Evolutionary conservation across 495 filamentous ascomycete genomes (phyloP).

Genomic region (Xylaria venustula): DNA sequence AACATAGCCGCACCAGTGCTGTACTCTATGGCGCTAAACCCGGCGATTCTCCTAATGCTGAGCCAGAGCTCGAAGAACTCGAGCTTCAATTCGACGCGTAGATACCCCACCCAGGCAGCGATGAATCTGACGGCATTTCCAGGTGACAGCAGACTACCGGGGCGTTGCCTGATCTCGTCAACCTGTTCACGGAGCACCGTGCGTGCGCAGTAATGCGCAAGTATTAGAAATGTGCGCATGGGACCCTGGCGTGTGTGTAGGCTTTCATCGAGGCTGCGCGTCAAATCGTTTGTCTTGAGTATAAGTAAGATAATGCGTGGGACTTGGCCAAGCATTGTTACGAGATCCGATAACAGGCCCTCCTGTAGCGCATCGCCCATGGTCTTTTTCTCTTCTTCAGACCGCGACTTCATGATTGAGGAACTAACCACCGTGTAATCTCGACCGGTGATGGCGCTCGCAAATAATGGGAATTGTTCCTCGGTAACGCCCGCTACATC

Average conservation of each 20-base stretch:
- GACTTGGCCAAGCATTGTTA: conserved; percentile 84
- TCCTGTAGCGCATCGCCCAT: conserved; percentile 82
- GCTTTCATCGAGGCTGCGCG: conserved; percentile 89
- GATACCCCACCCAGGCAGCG: conserved; percentile 49
- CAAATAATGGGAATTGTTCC: conserved; percentile 93
- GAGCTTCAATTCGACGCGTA: conserved; percentile 53
- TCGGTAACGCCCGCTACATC: conserved; percentile 88
- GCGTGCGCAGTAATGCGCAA: conserved; percentile 87
- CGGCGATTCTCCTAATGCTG: conserved; percentile 47
- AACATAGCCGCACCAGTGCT: conserved; percentile 11
- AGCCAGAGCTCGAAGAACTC: conserved; percentile 61
- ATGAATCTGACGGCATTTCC: conserved; percentile 47
- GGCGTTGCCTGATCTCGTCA: conserved; percentile 56
- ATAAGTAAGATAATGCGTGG: conserved; percentile 92
- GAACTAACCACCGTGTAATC: conserved; percentile 75
- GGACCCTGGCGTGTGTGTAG: conserved; percentile 88
- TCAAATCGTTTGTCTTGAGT: conserved; percentile 97
- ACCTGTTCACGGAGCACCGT: conserved; percentile 87
- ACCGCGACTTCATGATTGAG: conserved; percentile 60
- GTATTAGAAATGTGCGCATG: conserved; percentile 85
- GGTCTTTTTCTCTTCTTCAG: conserved; percentile 71
- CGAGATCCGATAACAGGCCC: conserved; percentile 81
- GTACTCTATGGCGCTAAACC: conserved; percentile 21
- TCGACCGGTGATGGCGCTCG: conserved; percentile 91
- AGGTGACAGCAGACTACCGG: conserved; percentile 48